Evolutionary conservation across 148 eudicot genomes (phyloP), one percentile per base, ranked within the genome.

Genomic region (Hydrangea macrophylla): DNA sequence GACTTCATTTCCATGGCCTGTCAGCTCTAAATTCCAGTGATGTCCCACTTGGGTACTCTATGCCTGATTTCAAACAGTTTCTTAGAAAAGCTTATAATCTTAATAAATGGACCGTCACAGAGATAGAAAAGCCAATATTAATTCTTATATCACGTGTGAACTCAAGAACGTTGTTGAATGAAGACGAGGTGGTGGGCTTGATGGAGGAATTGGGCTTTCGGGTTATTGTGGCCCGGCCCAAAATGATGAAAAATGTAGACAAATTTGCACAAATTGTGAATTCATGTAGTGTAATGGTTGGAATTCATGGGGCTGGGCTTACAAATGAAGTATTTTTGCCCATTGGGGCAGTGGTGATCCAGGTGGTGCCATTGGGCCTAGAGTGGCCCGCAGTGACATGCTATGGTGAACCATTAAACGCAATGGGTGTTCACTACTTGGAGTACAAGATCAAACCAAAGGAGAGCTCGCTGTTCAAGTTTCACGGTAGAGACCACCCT

Each of bases 291-390:
- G 84, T 88, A 0, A 58, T 85, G 32, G 76, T 88, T 8, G 90
- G 83, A 13, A 81, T 77, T 30, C 90, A 85, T 25, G 93, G 93
- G 1, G 93, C 90, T 13, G 90, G 88, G 26, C 65, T 88, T 0
- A 73, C 84, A n/a, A 81, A 88, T 45, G 75, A 63, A 15, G 2
- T 88, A 54, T 85, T 88, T 78, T 63, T 88, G 75, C 75, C 82
- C 0, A 27, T 57, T 13, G 88, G 93, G 31, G 82, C 84, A 0
- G 80, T 83, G 3, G 25, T 83, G 76, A 69, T 85, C 54, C 93
- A 88, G 40, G 66, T 88, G 9, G 87, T 83, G 23, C 80, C 82
- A 0, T 65, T 85, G 11, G 86, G 84, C 4, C 65, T 83, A 0
- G 81, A 68, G 3, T 83, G 88, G 90, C 71, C 81, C 0, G 71